Evolutionary conservation across 164 flowering plant species (phyloP), one percentile per base, ranked within the genome.

Genomic region (Stephania cephalantha): DNA sequence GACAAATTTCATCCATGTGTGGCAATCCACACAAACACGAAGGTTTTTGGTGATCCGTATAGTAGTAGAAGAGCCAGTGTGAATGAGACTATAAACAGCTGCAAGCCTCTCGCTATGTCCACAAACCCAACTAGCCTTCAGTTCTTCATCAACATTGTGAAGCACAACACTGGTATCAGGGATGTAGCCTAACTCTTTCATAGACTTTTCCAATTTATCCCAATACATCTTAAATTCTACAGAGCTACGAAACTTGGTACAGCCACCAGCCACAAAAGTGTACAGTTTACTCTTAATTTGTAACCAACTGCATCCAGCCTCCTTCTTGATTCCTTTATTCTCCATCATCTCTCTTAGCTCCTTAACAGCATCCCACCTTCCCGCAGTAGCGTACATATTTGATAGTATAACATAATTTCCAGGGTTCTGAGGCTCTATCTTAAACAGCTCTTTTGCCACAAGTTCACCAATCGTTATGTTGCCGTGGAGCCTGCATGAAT

Each of bases 341-440:
- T 61, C 66, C 66, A 61, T 61, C 66, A 61, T 61, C 66, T 17
- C 66, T 61, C 66, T 61, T 25, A 61, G 25, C 25, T 61, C 66
- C 66, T n/a, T 61, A 61, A 61, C 29, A 61, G 66, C 66, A 61
- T 61, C 66, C 66, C 66, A 61, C 66, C 66, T n/a, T 18, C 66
- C 66, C 18, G 66, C 66, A 18, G n/a, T 61, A 2, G 66, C 66
- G 18, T 61, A 61, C 9, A 61, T 61, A n/a, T 61, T 61, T 61
- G 66, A 61, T 61, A 61, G 20, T 25, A 61, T 61, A 61, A 61
- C 25, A n/a, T 61, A 61, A 18, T 61, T 61, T 61, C 66, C 66
- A 61, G 66, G 66, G 66, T 61, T 61, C 20, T 61, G 25, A 18
- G 66, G 66, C 66, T 61, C 66, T 61, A 61, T 61, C 66, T 61